Evolutionary conservation across 495 filamentous ascomycete genomes (phyloP).

Genomic region (Penicillium subrubescens): DNA sequence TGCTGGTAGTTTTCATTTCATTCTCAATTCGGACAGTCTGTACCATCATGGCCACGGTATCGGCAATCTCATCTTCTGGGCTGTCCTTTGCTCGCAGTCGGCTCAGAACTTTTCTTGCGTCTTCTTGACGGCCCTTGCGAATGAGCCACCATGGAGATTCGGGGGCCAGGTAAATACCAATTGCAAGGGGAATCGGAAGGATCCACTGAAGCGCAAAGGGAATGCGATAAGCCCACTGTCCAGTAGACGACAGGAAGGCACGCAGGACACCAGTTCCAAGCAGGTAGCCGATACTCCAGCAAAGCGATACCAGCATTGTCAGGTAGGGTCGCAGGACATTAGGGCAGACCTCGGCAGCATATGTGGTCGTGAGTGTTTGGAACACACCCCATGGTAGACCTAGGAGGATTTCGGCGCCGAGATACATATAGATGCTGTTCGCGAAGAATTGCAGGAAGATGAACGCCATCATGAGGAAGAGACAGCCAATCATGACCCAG

Average conservation of each 20-base stretch:
- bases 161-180: slow-evolving; percentile 64
- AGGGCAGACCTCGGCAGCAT: slow-evolving; percentile 72
- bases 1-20: slow-evolving; percentile 57
- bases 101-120: slow-evolving; percentile 59
- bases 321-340: slow-evolving; percentile 66
- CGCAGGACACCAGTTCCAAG: slow-evolving; percentile 68
- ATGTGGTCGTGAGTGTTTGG: slow-evolving; percentile 70
- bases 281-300: slow-evolving; percentile 72
- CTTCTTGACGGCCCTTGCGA: slow-evolving; percentile 58
- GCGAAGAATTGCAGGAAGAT: slow-evolving; percentile 70
- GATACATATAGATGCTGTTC: slow-evolving; percentile 58
- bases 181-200: slow-evolving; percentile 66
- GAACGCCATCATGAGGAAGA: slow-evolving; percentile 57
- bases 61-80: slow-evolving; percentile 59
- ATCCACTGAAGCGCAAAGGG: slow-evolving; percentile 73
- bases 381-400: slow-evolving; percentile 76
- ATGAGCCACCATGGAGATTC: slow-evolving; percentile 78
- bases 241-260: slow-evolving; percentile 48
- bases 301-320: slow-evolving; percentile 73
- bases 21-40: slow-evolving; percentile 69
- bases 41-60: slow-evolving; percentile 75
- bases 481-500: slow-evolving; percentile 61
- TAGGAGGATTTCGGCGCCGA: slow-evolving; percentile 67
- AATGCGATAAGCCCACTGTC: slow-evolving; percentile 61
- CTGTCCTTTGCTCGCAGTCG: slow-evolving; percentile 57